Percentiles rank a stretch among this genome's conserved stretches.
Evolutionary conservation across 2,329 filamentous ascomycete genomes (phyloP).

Genomic region (Aspergillus floridensis): DNA sequence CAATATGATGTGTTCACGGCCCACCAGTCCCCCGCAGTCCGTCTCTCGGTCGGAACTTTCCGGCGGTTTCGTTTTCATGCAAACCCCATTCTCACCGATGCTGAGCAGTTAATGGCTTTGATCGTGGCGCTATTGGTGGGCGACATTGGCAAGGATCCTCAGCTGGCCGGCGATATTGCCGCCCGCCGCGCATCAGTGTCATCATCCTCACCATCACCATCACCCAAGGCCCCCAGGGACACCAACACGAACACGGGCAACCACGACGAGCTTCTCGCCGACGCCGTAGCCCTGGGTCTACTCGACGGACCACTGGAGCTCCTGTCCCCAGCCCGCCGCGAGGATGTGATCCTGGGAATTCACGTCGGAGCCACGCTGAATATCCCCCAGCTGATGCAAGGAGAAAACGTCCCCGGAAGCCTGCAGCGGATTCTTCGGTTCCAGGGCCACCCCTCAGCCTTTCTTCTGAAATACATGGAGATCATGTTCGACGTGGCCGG

Average conservation of each 20-base stretch:
- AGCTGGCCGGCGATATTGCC: neutral
- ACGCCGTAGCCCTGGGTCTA: neutral
- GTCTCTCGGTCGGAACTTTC: slow-evolving; percentile 31
- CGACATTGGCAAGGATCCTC: slow-evolving; percentile 41
- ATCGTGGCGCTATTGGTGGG: slow-evolving; percentile 38
- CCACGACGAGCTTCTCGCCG: neutral
- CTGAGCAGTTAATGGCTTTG: slow-evolving; percentile 28
- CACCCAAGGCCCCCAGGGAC: neutral
- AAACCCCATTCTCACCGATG: slow-evolving; percentile 2
- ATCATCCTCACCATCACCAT: too few species aligned
- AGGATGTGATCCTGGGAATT: neutral
- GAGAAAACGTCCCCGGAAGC: slow-evolving; percentile 10
- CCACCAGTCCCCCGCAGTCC: slow-evolving; percentile 24
- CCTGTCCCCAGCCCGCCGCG: neutral
- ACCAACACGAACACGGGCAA: neutral
- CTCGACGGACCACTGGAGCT: neutral
- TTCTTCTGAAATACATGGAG: slow-evolving; percentile 6
- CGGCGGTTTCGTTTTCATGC: slow-evolving; percentile 18
- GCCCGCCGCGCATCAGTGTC: neutral
- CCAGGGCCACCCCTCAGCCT: neutral
- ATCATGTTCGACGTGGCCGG: slow-evolving; percentile 10
- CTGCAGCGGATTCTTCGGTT: neutral
- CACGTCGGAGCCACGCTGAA: slow-evolving; percentile 3
- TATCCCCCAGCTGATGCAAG: slow-evolving; percentile 9
- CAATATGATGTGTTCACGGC: slow-evolving; percentile 35